Conservation (phyloP, 805 yeast genomes). For the Myxozyma neotropica region DNA sequence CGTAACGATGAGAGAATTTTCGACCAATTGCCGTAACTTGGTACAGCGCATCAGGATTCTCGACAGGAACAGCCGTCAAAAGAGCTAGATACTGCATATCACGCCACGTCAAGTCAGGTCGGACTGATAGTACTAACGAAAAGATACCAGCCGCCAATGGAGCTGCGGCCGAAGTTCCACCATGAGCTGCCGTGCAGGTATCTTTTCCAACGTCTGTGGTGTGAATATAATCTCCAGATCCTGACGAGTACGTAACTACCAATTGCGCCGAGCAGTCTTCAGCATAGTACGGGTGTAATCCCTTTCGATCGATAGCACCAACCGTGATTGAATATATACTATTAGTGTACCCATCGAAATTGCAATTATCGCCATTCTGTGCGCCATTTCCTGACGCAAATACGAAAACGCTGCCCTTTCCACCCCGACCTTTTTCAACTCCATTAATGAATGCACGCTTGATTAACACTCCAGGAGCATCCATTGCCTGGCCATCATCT, state of each 20-base stretch:
- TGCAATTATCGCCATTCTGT: constrained; percentile 79
- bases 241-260: constrained; percentile 91
- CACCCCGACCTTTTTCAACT: constrained; percentile 73
- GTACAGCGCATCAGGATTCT: constrained; percentile 69
- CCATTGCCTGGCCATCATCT: constrained; percentile 86
- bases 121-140: constrained; percentile 75
- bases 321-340: constrained; percentile 93
- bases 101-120: constrained; percentile 92
- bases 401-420: constrained; percentile 85
- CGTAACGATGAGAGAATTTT: constrained; percentile 80
- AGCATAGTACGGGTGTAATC: constrained; percentile 83
- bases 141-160: constrained; percentile 97
- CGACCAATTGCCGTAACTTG: constrained; percentile 69
- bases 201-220: constrained; percentile 62
- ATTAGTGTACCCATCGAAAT: constrained; percentile 96
- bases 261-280: constrained; percentile 94
- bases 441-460: constrained; percentile 84
- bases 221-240: constrained; percentile 84
- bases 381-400: constrained; percentile 98
- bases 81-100: constrained; percentile 87
- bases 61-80: constrained; percentile 67
- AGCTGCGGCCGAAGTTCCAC: constrained; percentile 99
- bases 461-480: constrained; percentile 79
- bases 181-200: constrained; percentile 77
- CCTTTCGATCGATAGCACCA: constrained; percentile 87